Evolutionary conservation across 805 yeast genomes (phyloP), one percentile per base, ranked within the genome.

Genomic region (Priceomyces carsonii): DNA sequence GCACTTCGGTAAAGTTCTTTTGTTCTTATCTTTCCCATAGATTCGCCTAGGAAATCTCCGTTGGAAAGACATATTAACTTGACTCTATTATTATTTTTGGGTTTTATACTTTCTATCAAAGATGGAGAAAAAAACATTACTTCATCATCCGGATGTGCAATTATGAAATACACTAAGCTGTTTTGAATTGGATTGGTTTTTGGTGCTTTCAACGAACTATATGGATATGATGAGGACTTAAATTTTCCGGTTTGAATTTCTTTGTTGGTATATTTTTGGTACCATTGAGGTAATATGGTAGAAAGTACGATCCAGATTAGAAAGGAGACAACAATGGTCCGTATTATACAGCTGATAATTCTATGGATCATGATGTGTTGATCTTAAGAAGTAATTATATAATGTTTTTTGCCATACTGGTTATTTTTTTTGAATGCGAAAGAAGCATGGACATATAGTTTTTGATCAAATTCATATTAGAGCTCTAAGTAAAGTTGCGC

Each of bases 71-170:
- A 86, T 6, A 88, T 51, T 8, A 90, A 51, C 24, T 75, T 69
- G 10, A 89, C 61, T 6, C 52, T 44, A 49, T 82, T 83, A 35
- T 66, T 55, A 45, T 75, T 66, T 32, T 69, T 59, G 1, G 71
- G 60, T 40, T 73, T 72, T 7, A 70, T 44, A 33, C 71, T 51
- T 43, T 77, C 82, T 6, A 75, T 57, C 20, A 89, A 45, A 0
- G 90, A 69, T 0, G 99, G 99, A 1, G 88, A 79, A 51, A 93
- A 93, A 60, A 93, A 93, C 99, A 93, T 93, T 33, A 88, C 90
- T 61, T 93, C 99, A 58, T 93, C 99, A 59, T 93, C 99, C 0
- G 99, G 99, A 59, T 93, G 99, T 0, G 96, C 96, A 26, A 89
- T 81, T 8, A 91, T 63, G 29, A 82, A 63, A 45, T 69, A 73